Evolutionary conservation across 2,329 filamentous ascomycete species (phyloP).

Genomic region (Incumbomyces delicatus): DNA sequence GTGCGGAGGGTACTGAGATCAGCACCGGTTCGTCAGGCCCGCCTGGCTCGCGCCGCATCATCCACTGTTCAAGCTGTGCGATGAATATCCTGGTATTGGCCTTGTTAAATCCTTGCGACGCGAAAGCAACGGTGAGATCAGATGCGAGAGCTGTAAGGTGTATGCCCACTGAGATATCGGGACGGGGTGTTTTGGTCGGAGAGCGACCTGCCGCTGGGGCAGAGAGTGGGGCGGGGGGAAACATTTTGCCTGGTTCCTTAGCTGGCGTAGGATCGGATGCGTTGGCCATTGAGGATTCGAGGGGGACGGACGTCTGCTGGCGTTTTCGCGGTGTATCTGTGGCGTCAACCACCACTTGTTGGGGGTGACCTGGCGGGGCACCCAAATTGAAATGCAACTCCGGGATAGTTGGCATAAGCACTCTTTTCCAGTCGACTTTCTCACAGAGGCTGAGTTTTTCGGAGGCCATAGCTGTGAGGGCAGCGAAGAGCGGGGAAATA

Average conservation of each 20-base stretch:
- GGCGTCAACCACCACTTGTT: slow-evolving; percentile 3
- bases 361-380: slow-evolving; percentile 1
- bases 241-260: background rate
- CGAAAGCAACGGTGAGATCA: too few relatives aligned
- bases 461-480: slow-evolving; percentile 2
- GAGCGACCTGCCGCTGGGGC: background rate
- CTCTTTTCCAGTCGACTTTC: slow-evolving; percentile 8
- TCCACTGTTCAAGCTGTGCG: background rate
- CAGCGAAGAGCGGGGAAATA: slow-evolving; percentile 1
- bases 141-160: too few relatives aligned
- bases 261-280: background rate
- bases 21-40: slow-evolving; percentile 4
- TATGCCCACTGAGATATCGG: slow-evolving; percentile 8
- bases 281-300: background rate
- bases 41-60: slow-evolving; percentile 2
- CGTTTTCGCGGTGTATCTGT: slow-evolving; percentile 1
- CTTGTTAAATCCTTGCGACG: too few relatives aligned
- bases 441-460: slow-evolving; percentile 1
- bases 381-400: slow-evolving; percentile 6
- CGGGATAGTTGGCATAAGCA: slow-evolving; percentile 3
- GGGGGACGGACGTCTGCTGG: slow-evolving; percentile 6
- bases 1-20: background rate
- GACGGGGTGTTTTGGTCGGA: slow-evolving; percentile 5
- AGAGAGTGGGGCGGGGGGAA: background rate
- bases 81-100: too few relatives aligned